Base-by-base conservation (phyloP, 2,329 filamentous ascomycete genomes). In the Cordyceps fumosorosea region DNA sequence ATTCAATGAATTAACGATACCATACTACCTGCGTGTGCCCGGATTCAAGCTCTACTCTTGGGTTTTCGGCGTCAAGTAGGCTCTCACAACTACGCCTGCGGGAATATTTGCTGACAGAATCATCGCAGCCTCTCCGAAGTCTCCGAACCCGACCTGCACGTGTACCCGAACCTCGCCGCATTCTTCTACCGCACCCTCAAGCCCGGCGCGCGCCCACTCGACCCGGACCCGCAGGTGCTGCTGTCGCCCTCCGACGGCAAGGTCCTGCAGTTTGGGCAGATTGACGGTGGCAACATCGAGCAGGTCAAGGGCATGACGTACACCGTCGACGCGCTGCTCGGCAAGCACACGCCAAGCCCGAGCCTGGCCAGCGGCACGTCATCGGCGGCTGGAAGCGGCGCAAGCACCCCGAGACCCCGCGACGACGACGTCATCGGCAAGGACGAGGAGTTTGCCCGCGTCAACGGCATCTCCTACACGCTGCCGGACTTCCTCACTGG, bases 251-350 rank as follows among this genome's bases (percentile, higher is more conserved):
- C 95, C 5, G 95, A 99, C 73, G 95, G 95, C 53, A 89, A 89
- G 66, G 84, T 99, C 52, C 84, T 99, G 29, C 93, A 98, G 69
- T 97, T 92, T 68, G 95, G 95, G 12, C 87, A 87, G 68, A 97
- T 99, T 62, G 89, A 96, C 70, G 87, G 93, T 69, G 93, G 93
- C 54, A 91, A 97, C 71, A 96, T 99, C 50, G 95, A 99, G 74
- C 95, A 99, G 77, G 93, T 99, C 66, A 99, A 99, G 77, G 95
- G 95, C 64, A 95, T 99, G 82, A 99, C 95, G 0, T 99, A 99
- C 76, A 96, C 89, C 67, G 84, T 99, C 60, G 95, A 99, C 72
- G 93, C 95, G 8, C 83, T 99, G 1, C 83, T 99, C 2, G 95
- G 95, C 57, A 86, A 84, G 66, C 79, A 80, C 64, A 84, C 81